A percentile compares a stretch with the other conserved stretches of the same genome.
phyloP scores from a whole-genome alignment of 305 asterid genomes.

The Lippia alba region DNA sequence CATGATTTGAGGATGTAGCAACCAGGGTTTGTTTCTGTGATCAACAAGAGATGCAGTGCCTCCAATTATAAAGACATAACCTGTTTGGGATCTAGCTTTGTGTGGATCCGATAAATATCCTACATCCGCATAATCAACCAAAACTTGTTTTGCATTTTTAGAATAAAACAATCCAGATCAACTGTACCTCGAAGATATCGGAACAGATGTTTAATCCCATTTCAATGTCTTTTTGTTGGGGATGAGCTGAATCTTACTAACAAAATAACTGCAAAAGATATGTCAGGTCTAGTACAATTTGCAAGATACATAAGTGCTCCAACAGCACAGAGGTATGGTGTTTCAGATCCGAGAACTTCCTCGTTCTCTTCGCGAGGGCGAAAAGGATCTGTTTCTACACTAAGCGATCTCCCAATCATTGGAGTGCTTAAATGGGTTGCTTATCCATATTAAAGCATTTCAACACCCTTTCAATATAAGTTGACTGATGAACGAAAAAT shows the following conservation, averaged over 20 bases:
- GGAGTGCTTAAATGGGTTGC: background rate
- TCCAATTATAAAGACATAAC: background rate
- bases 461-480: background rate
- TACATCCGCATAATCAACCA: background rate
- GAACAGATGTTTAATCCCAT: no score
- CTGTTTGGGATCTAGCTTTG: background rate
- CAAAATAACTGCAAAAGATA: no score
- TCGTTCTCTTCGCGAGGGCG: background rate
- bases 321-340: background rate
- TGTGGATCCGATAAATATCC: background rate
- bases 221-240: background rate
- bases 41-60: background rate
- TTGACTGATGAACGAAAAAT: background rate
- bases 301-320: background rate
- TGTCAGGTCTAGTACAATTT: no score
- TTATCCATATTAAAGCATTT: conserved; percentile 7
- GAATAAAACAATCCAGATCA: background rate
- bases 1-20: background rate
- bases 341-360: background rate
- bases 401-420: conserved; percentile 2
- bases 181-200: background rate
- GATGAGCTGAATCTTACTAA: background rate
- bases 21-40: background rate
- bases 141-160: background rate
- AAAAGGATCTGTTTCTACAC: background rate